Evolutionary conservation across 106 monocot genomes (phyloP).

Genomic region (Platanthera zijinensis): DNA sequence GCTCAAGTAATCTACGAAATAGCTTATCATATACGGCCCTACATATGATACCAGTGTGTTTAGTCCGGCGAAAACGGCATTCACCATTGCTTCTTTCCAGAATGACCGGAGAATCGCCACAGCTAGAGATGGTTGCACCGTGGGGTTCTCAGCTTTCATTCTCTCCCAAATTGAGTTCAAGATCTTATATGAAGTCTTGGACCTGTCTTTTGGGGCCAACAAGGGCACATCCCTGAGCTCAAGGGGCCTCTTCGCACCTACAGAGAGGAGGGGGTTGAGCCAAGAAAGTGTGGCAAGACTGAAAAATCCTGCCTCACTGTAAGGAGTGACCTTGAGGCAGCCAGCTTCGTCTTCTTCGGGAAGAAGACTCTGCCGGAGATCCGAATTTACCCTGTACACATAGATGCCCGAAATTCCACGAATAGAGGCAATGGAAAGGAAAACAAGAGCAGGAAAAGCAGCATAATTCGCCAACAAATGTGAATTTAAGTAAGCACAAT

Average conservation of each 20-base stretch:
- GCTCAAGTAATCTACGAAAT: conserved; percentile 88
- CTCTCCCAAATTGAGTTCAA: conserved; percentile 72
- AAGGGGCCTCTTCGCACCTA: conserved; percentile 71
- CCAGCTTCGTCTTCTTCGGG: conserved; percentile 50
- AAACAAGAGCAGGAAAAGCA: conserved; percentile 36
- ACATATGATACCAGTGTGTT: conserved; percentile 82
- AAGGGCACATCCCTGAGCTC: conserved; percentile 81
- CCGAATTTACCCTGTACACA: conserved; percentile 10
- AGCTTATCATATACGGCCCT: conserved; percentile 76
- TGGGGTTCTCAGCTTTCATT: conserved; percentile 42
- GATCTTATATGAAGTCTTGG: conserved; percentile 80
- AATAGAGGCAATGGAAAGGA: conserved; percentile 47
- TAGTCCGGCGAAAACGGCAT: conserved; percentile 69
- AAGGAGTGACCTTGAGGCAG: conserved; percentile 73
- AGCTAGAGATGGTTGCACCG: conserved; percentile 42
- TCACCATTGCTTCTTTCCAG: conserved; percentile 65
- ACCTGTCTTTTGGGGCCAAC: conserved; percentile 55
- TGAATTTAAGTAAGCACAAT: conserved; percentile 13
- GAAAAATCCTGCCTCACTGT: conserved; percentile 58
- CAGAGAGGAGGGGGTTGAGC: conserved; percentile 56
- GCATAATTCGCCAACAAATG: conserved; percentile 47
- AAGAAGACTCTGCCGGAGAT: conserved; percentile 44
- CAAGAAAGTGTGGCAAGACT: conserved; percentile 62
- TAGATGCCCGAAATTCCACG: conserved; percentile 44
- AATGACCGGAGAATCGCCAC: conserved; percentile 65